Evolutionary conservation across 768 basidiomycete species (phyloP), one percentile per base, ranked within the genome.

Genomic region (Pulveroboletus frians): DNA sequence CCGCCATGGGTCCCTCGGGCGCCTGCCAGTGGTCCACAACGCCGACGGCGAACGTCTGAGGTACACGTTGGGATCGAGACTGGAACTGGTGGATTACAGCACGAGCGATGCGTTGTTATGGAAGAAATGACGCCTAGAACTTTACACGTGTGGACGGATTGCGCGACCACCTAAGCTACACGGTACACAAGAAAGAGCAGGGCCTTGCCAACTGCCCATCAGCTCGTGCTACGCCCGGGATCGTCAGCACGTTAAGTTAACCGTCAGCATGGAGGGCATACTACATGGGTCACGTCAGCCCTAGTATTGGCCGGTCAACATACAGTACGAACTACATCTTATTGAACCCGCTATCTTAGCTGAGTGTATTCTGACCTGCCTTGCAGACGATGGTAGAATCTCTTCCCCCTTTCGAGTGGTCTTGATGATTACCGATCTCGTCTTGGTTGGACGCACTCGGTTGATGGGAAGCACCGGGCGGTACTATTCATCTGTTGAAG

Each of bases 361-460:
- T 26, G 23, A 51, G 85, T 78, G 58, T 78, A 78, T 56, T 65
- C 45, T 52, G 65, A 13, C 69, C 56, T 13, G 69, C 66, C 58
- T 77, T 69, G 14, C 76, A 74, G n/a, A 81, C 77, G 45, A 85
- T 57, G 2, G 23, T 26, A 83, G 85, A 2, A 81, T 67, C 57
- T 87, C 84, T 29, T 85, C 81, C 7, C 57, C 57, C 6, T 83
- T 84, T 41, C 77, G 69, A 23, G 83, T 84, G 32, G 84, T 65
- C 2, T 79, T 83, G 47, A 83, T 61, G 56, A 84, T 65, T n/a
- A 53, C 53, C 23, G 53, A 71, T 44, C 64, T 29, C 58, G 59
- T 34, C 57, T 55, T 10, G 58, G 63, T 55, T 11, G 59, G 64
- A 20, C 67, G 46, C 59, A 39, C 66, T 63, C 15, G 77, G 41